These are phyloP conservation scores for Silene latifolia DNA, from an alignment of 148 eudicot species.

Conservation along the genomic window DNA sequence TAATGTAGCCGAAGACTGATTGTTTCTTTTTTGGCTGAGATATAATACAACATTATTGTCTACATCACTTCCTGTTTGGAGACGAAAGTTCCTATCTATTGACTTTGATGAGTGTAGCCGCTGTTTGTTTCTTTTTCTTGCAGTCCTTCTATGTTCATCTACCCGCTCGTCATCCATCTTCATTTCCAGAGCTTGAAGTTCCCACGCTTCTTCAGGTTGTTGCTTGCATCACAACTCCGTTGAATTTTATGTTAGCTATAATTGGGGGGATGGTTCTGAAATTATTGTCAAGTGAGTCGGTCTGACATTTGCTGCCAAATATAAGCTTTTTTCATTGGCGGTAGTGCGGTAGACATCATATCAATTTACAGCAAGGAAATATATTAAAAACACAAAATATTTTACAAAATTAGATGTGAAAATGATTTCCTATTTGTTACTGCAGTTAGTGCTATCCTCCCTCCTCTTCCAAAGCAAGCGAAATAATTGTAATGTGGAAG, in stretches of 20 bases:
- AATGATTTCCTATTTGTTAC: neutral
- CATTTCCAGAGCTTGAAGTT: slow-evolving; percentile 87
- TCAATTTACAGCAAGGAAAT: neutral
- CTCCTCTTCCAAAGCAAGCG: neutral
- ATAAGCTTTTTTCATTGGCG: neutral
- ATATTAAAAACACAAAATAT: neutral
- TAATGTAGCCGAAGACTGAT: too few relatives aligned
- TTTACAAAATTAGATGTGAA: neutral
- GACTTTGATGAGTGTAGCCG: slow-evolving; percentile 13
- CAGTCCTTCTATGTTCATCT: slow-evolving; percentile 92
- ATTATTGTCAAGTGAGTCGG: neutral
- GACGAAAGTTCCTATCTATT: neutral
- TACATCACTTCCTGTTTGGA: slow-evolving; percentile 1
- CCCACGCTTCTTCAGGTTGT: slow-evolving; percentile 91
- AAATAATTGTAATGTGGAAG: neutral
- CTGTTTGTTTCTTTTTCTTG: slow-evolving; percentile 21
- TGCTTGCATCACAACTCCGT: neutral
- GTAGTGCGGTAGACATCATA: neutral
- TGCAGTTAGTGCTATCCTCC: neutral
- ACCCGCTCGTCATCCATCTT: slow-evolving; percentile 85
- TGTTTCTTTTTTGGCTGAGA: too few relatives aligned
- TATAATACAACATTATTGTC: too few relatives aligned
- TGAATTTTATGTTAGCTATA: neutral
- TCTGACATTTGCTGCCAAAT: neutral
- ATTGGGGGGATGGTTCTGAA: neutral